phyloP scores from a whole-genome alignment of 2,329 filamentous ascomycete genomes.

The Cercospora sp. region DNA sequence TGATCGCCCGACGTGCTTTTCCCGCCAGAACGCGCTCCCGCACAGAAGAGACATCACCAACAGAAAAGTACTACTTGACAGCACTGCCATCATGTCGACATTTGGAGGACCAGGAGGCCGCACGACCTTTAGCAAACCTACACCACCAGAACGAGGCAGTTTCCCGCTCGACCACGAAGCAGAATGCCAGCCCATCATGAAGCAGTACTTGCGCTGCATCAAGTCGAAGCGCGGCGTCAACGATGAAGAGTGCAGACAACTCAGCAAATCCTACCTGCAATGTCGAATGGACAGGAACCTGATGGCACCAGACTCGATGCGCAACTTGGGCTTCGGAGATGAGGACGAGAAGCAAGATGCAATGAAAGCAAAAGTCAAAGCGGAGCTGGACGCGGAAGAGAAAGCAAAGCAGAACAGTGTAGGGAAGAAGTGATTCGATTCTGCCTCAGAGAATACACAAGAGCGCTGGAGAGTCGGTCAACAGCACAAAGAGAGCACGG shows the following conservation, averaged over 20 bases:
- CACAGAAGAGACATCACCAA: not conserved
- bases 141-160: conserved; percentile 83
- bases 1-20: not conserved
- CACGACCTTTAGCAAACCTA: conserved; percentile 64
- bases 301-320: conserved; percentile 94
- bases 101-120: conserved; percentile 68
- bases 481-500: not conserved
- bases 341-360: conserved; percentile 14
- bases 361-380: conserved; percentile 9
- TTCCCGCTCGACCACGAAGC: conserved; percentile 97
- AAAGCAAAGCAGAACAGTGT: not conserved
- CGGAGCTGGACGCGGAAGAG: conserved; percentile 11
- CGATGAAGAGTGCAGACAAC: conserved; percentile 75
- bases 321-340: conserved; percentile 75
- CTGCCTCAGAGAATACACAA: too few species aligned
- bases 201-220: conserved; percentile 80
- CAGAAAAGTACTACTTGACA: not conserved
- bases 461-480: not conserved
- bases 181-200: conserved; percentile 91
- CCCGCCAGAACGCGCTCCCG: not conserved
- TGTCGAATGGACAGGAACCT: conserved; percentile 98
- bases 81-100: conserved; percentile 38
- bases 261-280: conserved; percentile 84
- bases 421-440: not conserved
- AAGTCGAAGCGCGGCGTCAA: conserved; percentile 82